Base-by-base conservation (phyloP, 495 filamentous ascomycete species). In the Aspergillus panamensis region DNA sequence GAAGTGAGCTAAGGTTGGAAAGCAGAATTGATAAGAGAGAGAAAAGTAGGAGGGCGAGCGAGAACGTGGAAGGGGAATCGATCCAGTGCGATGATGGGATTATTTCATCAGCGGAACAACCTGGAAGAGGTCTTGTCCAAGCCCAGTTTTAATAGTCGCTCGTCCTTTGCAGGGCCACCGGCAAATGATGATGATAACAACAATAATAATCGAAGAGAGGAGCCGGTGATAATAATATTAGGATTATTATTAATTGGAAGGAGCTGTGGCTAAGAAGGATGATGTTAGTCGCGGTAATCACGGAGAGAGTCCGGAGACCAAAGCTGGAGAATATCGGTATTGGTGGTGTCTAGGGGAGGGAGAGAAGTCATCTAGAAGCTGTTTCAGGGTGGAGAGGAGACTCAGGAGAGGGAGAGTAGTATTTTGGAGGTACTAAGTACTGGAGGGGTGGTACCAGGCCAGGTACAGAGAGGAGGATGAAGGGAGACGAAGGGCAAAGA, bases 31-130 rank as follows among this genome's bases (percentile, higher is more conserved):
- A 60, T 31, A 39, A 47, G 52, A 16, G 48, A 47, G 60, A 58
- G 52, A 33, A 55, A 49, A 63, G 54, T 52, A 60, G 39, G 62
- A 54, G 45, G 50, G 33, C 9, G 56, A 51, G 29, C 7, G 50
- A 25, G 39, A 20, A 17, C 44, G 35, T 55, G 45, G 30, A 51
- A 53, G 51, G 47, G 48, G 44, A 51, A 51, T 47, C 43, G 53
- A 48, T 51, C 17, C 30, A 31, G 31, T 14, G 51, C 21, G 37
- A 32, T 32, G 33, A 52, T 51, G 56, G 47, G 57, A 44, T 32
- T 32, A 19, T 7, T 10, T 19, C n/a, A 19, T 16, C 6, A 16
- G 17, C 42, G 42, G 17, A 45, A 45, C 19, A 16, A 17, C 16
- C n/a, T 13, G 9, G 19, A 45, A 45, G 9, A 6, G 42, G 9